Percentiles rank a stretch among this genome's conserved stretches.
Conservation (phyloP, 2,329 filamentous ascomycete genomes). For the Fusarium sp. region DNA sequence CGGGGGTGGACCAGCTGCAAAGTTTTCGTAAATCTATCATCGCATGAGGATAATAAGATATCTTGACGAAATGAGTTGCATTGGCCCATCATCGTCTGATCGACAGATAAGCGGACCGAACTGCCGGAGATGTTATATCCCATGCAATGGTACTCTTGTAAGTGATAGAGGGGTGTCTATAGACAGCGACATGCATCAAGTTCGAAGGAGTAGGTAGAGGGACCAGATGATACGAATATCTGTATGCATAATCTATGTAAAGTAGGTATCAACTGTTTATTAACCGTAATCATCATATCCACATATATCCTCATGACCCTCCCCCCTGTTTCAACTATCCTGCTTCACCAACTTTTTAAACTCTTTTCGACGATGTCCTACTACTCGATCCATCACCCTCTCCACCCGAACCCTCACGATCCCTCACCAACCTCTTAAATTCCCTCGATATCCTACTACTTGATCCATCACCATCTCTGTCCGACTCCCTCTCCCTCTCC, state of each 20-base stretch:
- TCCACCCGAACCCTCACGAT: conserved; percentile 6
- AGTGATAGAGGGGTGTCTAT: background rate
- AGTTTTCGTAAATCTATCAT: background rate
- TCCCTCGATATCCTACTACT: conserved; percentile 23
- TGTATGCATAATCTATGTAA: conserved; percentile 19
- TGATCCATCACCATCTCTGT: conserved; percentile 30
- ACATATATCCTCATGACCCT: conserved; percentile 11
- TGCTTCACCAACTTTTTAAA: conserved; percentile 30
- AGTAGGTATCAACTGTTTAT: conserved; percentile 25
- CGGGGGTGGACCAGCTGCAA: background rate
- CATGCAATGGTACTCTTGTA: background rate
- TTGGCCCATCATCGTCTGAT: conserved; percentile 14
- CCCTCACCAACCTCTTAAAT: background rate
- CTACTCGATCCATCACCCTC: conserved; percentile 28
- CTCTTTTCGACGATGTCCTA: conserved; percentile 10
- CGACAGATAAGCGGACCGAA: conserved; percentile 13
- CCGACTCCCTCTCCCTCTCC: conserved; percentile 1
- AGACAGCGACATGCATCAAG: background rate
- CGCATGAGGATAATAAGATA: conserved; percentile 3
- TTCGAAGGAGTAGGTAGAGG: fast-evolving
- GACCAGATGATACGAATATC: background rate
- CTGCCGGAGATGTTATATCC: background rate
- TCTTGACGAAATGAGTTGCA: background rate
- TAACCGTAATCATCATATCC: conserved; percentile 31
- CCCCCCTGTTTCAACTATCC: background rate